Conservation (phyloP, 306 rosid species). For the Vigna mungo region DNA sequence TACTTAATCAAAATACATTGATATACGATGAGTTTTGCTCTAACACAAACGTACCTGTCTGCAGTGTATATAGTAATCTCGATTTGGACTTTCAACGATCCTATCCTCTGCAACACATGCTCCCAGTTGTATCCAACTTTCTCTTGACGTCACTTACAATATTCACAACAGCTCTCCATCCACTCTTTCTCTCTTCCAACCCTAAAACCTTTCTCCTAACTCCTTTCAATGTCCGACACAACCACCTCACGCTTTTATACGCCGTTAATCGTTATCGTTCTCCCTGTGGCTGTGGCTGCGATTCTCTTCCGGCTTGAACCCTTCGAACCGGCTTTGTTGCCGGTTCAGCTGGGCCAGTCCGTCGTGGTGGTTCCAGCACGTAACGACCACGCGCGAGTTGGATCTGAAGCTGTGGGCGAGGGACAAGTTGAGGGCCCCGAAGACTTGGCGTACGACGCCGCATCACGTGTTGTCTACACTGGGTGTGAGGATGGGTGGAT, state of each 20-base stretch:
- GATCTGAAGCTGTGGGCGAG: constrained; percentile 49
- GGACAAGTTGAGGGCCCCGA: constrained; percentile 56
- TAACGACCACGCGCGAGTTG: constrained; percentile 47
- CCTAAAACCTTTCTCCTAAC: neutral
- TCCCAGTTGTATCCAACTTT: no score
- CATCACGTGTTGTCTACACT: constrained; percentile 59
- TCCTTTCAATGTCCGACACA: neutral
- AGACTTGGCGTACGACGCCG: constrained; percentile 59
- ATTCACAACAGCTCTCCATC: no score
- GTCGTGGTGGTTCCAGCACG: constrained; percentile 32
- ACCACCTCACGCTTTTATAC: constrained; percentile 7
- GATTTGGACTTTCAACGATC: no score
- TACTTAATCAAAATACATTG: no score
- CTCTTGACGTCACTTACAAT: no score
- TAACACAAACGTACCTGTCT: no score
- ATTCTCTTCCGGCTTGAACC: constrained; percentile 53
- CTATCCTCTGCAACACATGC: no score
- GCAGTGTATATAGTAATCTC: no score
- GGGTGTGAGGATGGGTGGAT: constrained; percentile 83
- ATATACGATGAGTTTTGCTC: no score
- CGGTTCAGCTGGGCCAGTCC: constrained; percentile 41
- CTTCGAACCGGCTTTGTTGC: constrained; percentile 54
- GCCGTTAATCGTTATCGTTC: neutral
- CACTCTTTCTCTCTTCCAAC: no score
- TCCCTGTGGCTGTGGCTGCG: constrained; percentile 39